Evolutionary conservation across 148 eudicot genomes (phyloP).

Genomic region (Cornus florida): DNA sequence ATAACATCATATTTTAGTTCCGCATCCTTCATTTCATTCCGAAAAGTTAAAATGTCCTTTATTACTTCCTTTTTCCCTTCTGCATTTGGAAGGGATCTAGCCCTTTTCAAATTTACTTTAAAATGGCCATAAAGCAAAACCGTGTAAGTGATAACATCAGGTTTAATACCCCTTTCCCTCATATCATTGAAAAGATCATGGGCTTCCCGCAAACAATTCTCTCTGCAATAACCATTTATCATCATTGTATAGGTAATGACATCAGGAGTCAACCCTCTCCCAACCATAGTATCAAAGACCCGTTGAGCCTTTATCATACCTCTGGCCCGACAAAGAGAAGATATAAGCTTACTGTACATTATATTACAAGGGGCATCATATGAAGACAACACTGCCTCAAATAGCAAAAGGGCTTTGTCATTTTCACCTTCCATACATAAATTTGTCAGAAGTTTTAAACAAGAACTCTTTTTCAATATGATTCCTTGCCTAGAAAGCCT

Average conservation of each 20-base stretch:
- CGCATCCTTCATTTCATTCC: slow-evolving; percentile 44
- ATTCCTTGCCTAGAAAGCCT: slow-evolving; percentile 36
- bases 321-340: slow-evolving; percentile 52
- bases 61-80: slow-evolving; percentile 12
- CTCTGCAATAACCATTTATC: too few species aligned
- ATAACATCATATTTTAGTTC: slow-evolving; percentile 46
- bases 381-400: slow-evolving; percentile 32
- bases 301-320: slow-evolving; percentile 47
- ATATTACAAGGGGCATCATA: slow-evolving; percentile 34
- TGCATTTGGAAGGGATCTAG: slow-evolving; percentile 1
- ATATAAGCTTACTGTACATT: slow-evolving; percentile 44
- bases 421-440: slow-evolving; percentile 53
- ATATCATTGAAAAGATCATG: slow-evolving; percentile 51
- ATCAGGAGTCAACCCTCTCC: too few species aligned
- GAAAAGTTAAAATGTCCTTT: slow-evolving; percentile 21
- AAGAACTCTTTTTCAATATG: slow-evolving; percentile 26
- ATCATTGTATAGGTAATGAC: too few species aligned
- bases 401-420: slow-evolving; percentile 41
- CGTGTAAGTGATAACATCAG: slow-evolving; percentile 68
- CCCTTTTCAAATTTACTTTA: slow-evolving; percentile 29
- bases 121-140: slow-evolving; percentile 57
- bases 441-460: slow-evolving; percentile 42
- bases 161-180: slow-evolving; percentile 53
- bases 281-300: slow-evolving; percentile 63
- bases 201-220: slow-evolving; percentile 41